Conservation (phyloP, 2,329 filamentous ascomycete genomes). For the Aspergillus sp. region DNA sequence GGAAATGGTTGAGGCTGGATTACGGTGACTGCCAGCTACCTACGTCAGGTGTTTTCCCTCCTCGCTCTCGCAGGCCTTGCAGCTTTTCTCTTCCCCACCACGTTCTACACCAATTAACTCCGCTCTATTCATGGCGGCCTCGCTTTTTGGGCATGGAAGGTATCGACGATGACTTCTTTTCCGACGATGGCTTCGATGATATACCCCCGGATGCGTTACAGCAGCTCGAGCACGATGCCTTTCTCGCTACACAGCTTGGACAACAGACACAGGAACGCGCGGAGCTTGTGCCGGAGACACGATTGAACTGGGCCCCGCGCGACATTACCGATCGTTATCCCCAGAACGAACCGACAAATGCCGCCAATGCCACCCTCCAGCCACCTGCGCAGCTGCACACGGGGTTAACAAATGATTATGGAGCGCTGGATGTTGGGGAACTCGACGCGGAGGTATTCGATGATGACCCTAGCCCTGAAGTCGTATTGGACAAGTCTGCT, state of each 20-base stretch:
- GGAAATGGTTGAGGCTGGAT: slow-evolving; percentile 12
- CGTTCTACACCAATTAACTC: not conserved
- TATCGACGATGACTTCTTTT: slow-evolving; percentile 50
- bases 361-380: slow-evolving; percentile 23
- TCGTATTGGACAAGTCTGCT: slow-evolving; percentile 14
- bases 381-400: slow-evolving; percentile 32
- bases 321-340: not conserved
- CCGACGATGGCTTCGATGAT: slow-evolving; percentile 48
- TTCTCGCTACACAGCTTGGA: slow-evolving; percentile 42
- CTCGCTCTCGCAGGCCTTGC: not conserved
- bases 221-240: slow-evolving; percentile 48
- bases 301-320: slow-evolving; percentile 2
- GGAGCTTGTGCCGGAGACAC: slow-evolving; percentile 1
- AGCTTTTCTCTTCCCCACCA: slow-evolving; percentile 9
- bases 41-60: slow-evolving; percentile 11
- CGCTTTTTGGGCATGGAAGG: slow-evolving; percentile 45
- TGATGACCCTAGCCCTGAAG: slow-evolving; percentile 23
- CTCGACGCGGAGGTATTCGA: slow-evolving; percentile 46
- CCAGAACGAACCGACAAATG: slow-evolving; percentile 7
- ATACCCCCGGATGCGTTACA: slow-evolving; percentile 44
- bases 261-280: slow-evolving; percentile 19
- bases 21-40: slow-evolving; percentile 6
- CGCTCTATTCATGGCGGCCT: slow-evolving; percentile 35
- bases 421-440: slow-evolving; percentile 44
- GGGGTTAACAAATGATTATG: slow-evolving; percentile 43